Evolutionary conservation across 768 basidiomycete genomes (phyloP).

Genomic region (Coprinopsis cinerea): DNA sequence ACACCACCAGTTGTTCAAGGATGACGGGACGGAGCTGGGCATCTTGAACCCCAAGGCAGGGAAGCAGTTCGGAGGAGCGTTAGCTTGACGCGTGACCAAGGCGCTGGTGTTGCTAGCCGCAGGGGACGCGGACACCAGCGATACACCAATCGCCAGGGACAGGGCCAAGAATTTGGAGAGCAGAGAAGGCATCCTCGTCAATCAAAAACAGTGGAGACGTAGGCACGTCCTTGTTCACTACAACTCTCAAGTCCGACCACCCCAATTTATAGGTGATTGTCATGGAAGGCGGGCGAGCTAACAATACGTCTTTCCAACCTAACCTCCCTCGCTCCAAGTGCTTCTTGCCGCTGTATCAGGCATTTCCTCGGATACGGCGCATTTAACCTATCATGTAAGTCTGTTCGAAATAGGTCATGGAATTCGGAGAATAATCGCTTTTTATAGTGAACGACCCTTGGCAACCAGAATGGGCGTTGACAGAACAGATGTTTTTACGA

Average conservation of each 20-base stretch:
- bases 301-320: neutral
- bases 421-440: neutral
- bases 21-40: conserved; percentile 43
- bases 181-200: too few species aligned
- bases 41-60: conserved; percentile 45
- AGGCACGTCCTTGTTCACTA: too few species aligned
- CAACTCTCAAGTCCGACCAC: neutral
- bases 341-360: neutral
- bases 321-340: neutral
- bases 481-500: too few species aligned
- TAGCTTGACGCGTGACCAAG: conserved; percentile 10
- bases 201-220: too few species aligned
- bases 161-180: too few species aligned
- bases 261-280: neutral
- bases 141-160: too few species aligned
- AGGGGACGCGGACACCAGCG: neutral
- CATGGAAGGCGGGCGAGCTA: neutral
- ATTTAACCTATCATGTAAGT: neutral
- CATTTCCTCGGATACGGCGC: neutral
- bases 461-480: too few species aligned
- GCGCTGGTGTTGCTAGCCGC: neutral
- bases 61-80: conserved; percentile 29
- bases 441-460: too few species aligned
- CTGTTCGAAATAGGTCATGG: neutral
- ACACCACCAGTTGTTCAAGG: conserved; percentile 60